These are phyloP conservation scores for Chlorella sp. DNA, from an alignment of 139 green algal species.

Conservation along the genomic window DNA sequence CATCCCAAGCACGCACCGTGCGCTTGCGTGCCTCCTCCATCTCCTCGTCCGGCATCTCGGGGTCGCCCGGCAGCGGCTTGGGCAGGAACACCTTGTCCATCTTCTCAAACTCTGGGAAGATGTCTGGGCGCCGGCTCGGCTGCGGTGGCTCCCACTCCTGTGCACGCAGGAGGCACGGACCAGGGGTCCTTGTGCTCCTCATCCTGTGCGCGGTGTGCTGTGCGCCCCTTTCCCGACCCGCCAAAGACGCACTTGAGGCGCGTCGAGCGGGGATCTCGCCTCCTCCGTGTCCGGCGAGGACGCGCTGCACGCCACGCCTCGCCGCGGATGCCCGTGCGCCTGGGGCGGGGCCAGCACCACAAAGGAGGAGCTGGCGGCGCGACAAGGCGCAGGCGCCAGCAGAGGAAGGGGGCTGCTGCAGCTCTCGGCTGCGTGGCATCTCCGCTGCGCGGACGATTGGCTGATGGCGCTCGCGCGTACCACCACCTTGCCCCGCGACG, in stretches of 20 bases:
- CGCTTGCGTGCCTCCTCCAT: slow-evolving; percentile 58
- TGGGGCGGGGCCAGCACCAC: too few relatives aligned
- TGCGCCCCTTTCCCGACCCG: not conserved
- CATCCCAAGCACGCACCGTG: slow-evolving; percentile 8
- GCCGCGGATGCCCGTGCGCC: not conserved
- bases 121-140: slow-evolving; percentile 81
- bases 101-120: slow-evolving; percentile 93
- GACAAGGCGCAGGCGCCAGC: too few relatives aligned
- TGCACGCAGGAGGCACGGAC: too few relatives aligned
- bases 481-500: too few relatives aligned
- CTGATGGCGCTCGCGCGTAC: too few relatives aligned
- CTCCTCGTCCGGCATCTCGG: slow-evolving; percentile 90
- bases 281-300: not conserved
- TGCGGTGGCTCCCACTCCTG: slow-evolving; percentile 91
- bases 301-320: not conserved
- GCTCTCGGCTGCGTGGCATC: too few relatives aligned
- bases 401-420: too few relatives aligned
- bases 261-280: not conserved
- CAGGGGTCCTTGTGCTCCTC: too few relatives aligned
- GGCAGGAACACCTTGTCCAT: slow-evolving; percentile 67
- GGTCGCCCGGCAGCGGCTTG: slow-evolving; percentile 73
- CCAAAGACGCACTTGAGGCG: not conserved
- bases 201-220: not conserved
- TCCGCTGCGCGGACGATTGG: too few relatives aligned
- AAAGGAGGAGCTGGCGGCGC: too few relatives aligned